Evolutionary conservation across 2,329 filamentous ascomycete genomes (phyloP).

Genomic region (Calcarisporium arbuscula): DNA sequence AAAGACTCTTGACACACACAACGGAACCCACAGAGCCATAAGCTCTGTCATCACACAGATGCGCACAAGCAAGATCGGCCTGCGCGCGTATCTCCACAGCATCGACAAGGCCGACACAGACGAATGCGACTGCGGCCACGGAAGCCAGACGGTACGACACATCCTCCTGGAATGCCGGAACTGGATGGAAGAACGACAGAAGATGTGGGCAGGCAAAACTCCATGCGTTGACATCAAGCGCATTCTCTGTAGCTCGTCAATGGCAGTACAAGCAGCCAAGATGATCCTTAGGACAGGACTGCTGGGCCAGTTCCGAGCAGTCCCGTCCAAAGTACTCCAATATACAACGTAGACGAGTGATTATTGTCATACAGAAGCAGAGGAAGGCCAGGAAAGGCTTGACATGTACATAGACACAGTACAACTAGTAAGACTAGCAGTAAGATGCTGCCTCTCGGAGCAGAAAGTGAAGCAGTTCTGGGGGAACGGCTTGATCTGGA

Average conservation of each 20-base stretch:
- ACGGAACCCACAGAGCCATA: slow-evolving; percentile 12
- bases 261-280: slow-evolving; percentile 26
- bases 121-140: slow-evolving; percentile 19
- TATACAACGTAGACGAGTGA: slow-evolving; percentile 18
- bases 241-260: slow-evolving; percentile 24
- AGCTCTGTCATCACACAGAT: slow-evolving; percentile 21
- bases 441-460: too few relatives aligned
- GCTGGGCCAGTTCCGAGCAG: too few relatives aligned
- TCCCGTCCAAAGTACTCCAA: too few relatives aligned
- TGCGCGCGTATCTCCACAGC: slow-evolving; percentile 19
- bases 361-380: slow-evolving; percentile 18
- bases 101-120: slow-evolving; percentile 23
- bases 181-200: slow-evolving; percentile 18
- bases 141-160: slow-evolving; percentile 20
- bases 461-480: too few relatives aligned
- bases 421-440: slow-evolving; percentile 13
- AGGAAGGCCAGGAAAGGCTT: slow-evolving; percentile 19
- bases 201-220: slow-evolving; percentile 15
- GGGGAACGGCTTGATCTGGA: too few relatives aligned
- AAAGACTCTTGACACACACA: slow-evolving; percentile 9
- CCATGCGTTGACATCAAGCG: slow-evolving; percentile 23
- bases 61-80: slow-evolving; percentile 20
- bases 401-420: slow-evolving; percentile 20
- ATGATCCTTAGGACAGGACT: too few relatives aligned
- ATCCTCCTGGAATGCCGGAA: slow-evolving; percentile 23